These are phyloP conservation scores for Coemansia sp. DNA, from an alignment of 192 early-diverging fungal species.

Conservation along the genomic window DNA sequence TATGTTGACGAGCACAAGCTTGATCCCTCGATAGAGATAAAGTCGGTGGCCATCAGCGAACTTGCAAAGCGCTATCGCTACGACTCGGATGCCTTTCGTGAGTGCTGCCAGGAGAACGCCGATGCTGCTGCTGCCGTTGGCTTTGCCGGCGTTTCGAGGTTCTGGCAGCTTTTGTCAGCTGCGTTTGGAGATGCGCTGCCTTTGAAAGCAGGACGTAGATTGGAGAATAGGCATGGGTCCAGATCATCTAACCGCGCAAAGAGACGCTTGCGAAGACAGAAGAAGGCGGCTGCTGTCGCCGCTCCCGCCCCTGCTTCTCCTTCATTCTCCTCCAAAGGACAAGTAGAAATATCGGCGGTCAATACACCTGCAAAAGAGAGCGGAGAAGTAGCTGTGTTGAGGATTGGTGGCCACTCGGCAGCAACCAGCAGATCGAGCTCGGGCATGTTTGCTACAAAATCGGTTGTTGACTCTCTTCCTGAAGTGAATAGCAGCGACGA, in stretches of 20 bases:
- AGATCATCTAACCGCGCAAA: neutral
- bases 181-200: constrained; percentile 44
- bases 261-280: neutral
- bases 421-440: constrained; percentile 49
- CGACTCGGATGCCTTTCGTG: constrained; percentile 30
- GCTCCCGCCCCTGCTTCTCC: neutral
- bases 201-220: constrained; percentile 20
- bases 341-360: neutral
- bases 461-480: constrained; percentile 21
- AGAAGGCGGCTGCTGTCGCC: neutral
- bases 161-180: constrained; percentile 43
- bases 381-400: neutral
- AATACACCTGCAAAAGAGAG: neutral
- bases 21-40: constrained; percentile 14
- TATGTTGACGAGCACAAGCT: constrained; percentile 47
- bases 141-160: constrained; percentile 29
- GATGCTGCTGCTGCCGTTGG: constrained; percentile 13
- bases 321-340: neutral
- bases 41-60: constrained; percentile 19
- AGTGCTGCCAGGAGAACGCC: constrained; percentile 42
- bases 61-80: constrained; percentile 49
- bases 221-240: neutral
- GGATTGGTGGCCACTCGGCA: constrained; percentile 9
- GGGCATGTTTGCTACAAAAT: constrained; percentile 40
- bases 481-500: constrained; percentile 31